Evolutionary conservation across 768 basidiomycete species (phyloP), one percentile per base, ranked within the genome.

Genomic region (Mycena vitilis): DNA sequence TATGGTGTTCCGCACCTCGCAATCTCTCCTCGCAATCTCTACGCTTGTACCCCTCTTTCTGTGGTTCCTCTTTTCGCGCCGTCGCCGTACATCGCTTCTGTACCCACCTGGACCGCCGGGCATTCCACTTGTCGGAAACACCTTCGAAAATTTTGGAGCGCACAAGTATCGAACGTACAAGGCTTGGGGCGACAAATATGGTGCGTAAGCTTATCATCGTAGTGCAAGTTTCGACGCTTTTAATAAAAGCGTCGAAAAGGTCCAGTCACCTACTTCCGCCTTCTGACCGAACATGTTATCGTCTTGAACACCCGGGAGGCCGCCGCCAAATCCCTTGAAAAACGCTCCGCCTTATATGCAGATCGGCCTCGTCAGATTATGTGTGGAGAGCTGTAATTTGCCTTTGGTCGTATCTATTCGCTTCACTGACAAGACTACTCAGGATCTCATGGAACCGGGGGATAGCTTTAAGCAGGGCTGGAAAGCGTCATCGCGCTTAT

Each of bases 281-380:
- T 56, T 40, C 55, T 56, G 1, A 56, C 55, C 40, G 55, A 56
- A 37, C 30, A 56, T 40, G 55, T 40, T 5, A 23, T 56, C 13
- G 55, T 56, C 38, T 23, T 56, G 38, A 56, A 56, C 55, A 56
- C 55, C 40, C 55, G 55, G 10, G 55, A 56, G 38, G 37, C 55
- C 5, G 38, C 55, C 1, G 8, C 22, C 5, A 56, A 56, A 22
- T 56, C 38, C 0, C 55, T 40, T 40, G 55, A 56, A 42, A 56
- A 56, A 11, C 55, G 38, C 37, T 56, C 55, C 8, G 55, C n/a
- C 0, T 1, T 37, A 7, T 55, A 55, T 20, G 36, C 53, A 9
- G 55, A 56, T 30, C 55, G 55, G 18, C 55, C 38, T 8, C 55
- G 38, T 7, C 38, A 56, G 40, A 56, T 56, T 38, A 56, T 56